phyloP scores from a whole-genome alignment of 2,329 filamentous ascomycete genomes.

The Ophiostoma sp. region DNA sequence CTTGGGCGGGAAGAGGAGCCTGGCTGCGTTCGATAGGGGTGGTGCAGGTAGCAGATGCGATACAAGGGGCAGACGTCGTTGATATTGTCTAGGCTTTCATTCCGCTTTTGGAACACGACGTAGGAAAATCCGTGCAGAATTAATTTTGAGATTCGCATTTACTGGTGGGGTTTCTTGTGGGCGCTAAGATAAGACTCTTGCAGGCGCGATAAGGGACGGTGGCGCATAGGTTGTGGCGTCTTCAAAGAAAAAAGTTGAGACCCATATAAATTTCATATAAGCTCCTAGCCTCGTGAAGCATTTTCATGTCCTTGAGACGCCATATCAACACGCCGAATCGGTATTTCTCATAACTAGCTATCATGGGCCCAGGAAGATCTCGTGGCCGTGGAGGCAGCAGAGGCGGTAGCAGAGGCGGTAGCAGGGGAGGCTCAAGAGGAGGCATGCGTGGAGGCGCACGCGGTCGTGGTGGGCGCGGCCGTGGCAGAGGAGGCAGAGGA shows the following conservation, averaged over 20 bases:
- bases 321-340: not conserved
- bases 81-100: constrained; percentile 18
- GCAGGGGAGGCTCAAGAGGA: constrained; percentile 31
- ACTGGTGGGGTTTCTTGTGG: constrained; percentile 40
- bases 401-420: constrained; percentile 27
- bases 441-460: constrained; percentile 23
- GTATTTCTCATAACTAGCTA: not conserved
- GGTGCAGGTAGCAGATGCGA: constrained; percentile 18
- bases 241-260: constrained; percentile 12
- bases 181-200: constrained; percentile 46
- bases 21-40: constrained; percentile 21
- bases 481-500: constrained; percentile 27
- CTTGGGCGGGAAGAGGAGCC: not conserved
- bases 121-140: constrained; percentile 26
- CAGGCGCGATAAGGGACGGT: constrained; percentile 33
- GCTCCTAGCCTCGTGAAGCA: constrained; percentile 20
- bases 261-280: constrained; percentile 17
- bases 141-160: constrained; percentile 29
- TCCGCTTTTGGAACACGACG: constrained; percentile 22
- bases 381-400: constrained; percentile 32
- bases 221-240: constrained; percentile 20
- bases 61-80: constrained; percentile 18
- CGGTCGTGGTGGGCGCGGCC: constrained; percentile 26
- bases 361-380: constrained; percentile 36
- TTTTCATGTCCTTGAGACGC: constrained; percentile 15